phyloP scores from a whole-genome alignment of 73 alveolate species.

The Tetrahymena thermophila region DNA sequence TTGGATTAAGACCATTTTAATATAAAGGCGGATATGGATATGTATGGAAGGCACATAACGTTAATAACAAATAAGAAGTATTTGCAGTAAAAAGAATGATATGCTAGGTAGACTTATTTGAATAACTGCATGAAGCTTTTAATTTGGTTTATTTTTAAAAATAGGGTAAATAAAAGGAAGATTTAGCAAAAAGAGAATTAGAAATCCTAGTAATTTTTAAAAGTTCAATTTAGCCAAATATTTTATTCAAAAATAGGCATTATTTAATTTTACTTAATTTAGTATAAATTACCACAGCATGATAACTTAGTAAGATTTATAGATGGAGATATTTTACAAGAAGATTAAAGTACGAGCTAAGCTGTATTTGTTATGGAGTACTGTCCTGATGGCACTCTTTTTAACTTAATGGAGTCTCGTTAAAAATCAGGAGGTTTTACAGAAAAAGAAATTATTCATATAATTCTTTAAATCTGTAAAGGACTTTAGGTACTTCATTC shows the following conservation, averaged over 20 bases:
- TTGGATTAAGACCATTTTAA: not conserved
- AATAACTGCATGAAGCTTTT: not conserved
- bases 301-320: conserved; percentile 12
- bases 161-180: conserved; percentile 15
- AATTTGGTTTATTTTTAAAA: not conserved
- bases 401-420: conserved; percentile 14
- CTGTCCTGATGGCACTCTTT: conserved; percentile 30
- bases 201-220: conserved; percentile 12
- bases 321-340: conserved; percentile 20
- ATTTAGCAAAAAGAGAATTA: conserved; percentile 26
- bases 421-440: not conserved
- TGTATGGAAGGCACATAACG: conserved; percentile 19
- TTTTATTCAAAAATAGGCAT: not conserved
- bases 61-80: not conserved
- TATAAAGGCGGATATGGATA: conserved; percentile 32
- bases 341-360: not conserved
- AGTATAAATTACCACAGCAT: conserved; percentile 27
- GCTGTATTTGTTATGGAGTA: conserved; percentile 22
- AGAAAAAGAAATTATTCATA: conserved; percentile 4
- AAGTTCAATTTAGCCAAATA: not conserved
- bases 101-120: not conserved
- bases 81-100: conserved; percentile 28
- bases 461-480: not conserved
- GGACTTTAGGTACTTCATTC: conserved; percentile 32
- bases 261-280: not conserved